Percentiles rank a stretch among this genome's conserved stretches.
Evolutionary conservation across 345 rosid species (phyloP).

Genomic region (Arabidopsis arenosa): DNA sequence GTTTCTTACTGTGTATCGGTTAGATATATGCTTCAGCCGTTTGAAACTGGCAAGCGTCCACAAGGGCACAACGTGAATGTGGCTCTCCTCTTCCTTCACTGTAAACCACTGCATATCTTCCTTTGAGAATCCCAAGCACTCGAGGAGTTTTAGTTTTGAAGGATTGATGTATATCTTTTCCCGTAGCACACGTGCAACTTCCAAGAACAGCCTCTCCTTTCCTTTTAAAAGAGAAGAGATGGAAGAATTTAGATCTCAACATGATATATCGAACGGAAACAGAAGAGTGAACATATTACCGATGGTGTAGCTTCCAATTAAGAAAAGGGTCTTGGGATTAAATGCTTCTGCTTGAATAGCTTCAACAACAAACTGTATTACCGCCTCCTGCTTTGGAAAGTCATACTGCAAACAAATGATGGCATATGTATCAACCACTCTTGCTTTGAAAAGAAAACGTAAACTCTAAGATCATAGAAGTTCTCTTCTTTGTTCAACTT

Average conservation of each 20-base stretch:
- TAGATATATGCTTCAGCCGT: slow-evolving; percentile 77
- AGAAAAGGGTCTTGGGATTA: slow-evolving; percentile 86
- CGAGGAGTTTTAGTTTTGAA: slow-evolving; percentile 68
- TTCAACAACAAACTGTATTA: slow-evolving; percentile 90
- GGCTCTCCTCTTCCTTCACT: slow-evolving; percentile 79
- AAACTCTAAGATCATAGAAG: not conserved
- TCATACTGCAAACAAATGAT: slow-evolving; percentile 68
- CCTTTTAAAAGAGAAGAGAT: slow-evolving; percentile 51
- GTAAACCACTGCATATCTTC: slow-evolving; percentile 96
- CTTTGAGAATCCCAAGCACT: slow-evolving; percentile 75
- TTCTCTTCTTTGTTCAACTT: not conserved
- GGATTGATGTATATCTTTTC: slow-evolving; percentile 72
- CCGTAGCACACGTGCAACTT: slow-evolving; percentile 80
- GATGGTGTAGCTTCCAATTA: slow-evolving; percentile 92
- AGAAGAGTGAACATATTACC: slow-evolving; percentile 51
- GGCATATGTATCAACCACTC: not conserved
- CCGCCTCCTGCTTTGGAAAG: slow-evolving; percentile 95
- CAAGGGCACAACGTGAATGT: slow-evolving; percentile 92
- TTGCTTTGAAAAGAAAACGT: not conserved
- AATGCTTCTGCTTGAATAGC: slow-evolving; percentile 96
- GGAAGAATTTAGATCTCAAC: not conserved
- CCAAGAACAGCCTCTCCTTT: slow-evolving; percentile 93
- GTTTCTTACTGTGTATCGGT: slow-evolving; percentile 74
- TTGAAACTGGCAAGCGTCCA: slow-evolving; percentile 98
- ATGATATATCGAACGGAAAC: slow-evolving; percentile 20